phyloP scores from a whole-genome alignment of 371 early-diverging fungal genomes.

The Syncephalis fuscata region DNA sequence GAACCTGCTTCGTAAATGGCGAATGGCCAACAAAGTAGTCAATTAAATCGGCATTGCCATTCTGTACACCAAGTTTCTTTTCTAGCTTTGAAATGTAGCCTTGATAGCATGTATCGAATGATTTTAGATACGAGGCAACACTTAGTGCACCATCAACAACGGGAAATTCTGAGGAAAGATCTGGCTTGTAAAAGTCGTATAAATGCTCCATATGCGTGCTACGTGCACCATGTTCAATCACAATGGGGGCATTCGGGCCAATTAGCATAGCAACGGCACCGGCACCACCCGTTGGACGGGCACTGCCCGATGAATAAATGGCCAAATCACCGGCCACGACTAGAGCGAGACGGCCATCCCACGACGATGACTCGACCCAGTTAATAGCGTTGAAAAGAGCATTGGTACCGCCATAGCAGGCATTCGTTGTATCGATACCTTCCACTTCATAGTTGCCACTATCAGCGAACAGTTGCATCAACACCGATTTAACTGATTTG shows the following conservation, averaged over 20 bases:
- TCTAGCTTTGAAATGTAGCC: conserved; percentile 65
- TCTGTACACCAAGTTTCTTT: conserved; percentile 20
- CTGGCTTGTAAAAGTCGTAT: conserved; percentile 97
- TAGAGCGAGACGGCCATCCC: conserved; percentile 84
- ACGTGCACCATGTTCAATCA: conserved; percentile 78
- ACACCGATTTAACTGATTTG: conserved; percentile 90
- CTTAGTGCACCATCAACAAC: conserved; percentile 90
- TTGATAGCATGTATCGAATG: conserved; percentile 76
- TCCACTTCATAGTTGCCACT: conserved; percentile 85
- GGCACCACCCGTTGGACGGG: conserved; percentile 92
- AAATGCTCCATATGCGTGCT: conserved; percentile 90
- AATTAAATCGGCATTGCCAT: conserved; percentile 41
- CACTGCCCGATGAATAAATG: conserved; percentile 81
- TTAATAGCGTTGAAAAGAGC: conserved; percentile 92
- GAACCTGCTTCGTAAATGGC: conserved; percentile 92
- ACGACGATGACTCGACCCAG: conserved; percentile 87
- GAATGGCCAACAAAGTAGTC: conserved; percentile 90
- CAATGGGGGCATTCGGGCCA: conserved; percentile 88
- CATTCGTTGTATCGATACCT: conserved; percentile 95
- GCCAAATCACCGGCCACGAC: conserved; percentile 96
- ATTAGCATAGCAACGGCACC: conserved; percentile 90
- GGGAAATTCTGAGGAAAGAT: conserved; percentile 89
- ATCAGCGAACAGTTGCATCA: conserved; percentile 87
- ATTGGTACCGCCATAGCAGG: conserved; percentile 97
- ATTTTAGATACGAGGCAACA: conserved; percentile 80